Evolutionary conservation across 306 rosid species (phyloP), one percentile per base, ranked within the genome.

Genomic region (Cucurbita moschata): DNA sequence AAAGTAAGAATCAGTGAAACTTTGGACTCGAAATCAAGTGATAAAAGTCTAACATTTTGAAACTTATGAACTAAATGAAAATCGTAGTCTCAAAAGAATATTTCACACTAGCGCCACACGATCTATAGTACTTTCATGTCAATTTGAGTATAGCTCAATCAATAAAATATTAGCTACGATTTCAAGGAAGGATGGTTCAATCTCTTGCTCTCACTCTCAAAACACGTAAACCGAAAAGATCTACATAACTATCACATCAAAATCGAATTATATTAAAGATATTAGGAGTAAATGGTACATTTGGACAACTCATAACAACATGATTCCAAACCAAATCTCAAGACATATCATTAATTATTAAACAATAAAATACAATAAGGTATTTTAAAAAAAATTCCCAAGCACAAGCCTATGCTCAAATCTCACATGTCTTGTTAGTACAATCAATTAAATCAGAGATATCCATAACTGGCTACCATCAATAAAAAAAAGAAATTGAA

Each of bases 291-390:
- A 43, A 44, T 40, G 23, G 40, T 68, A 68, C 57, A 46, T 12
- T 13, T 47, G 16, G 73, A 70, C 74, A 70, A 70, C 74, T 47
- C 59, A 70, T 26, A 69, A 49, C 59, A 70, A 50, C 74, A 50
- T 15, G 74, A 70, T 50, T 42, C 57, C 9, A 75, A 43, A 53
- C 19, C 26, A 18, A 46, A 46, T 49, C 37, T 43, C 54, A 50
- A 50, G 35, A 58, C 49, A 64, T 52, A 46, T 57, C 26, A 26
- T 50, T 70, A 70, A 50, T 47, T 47, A 66, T 43, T 47, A 70
- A 77, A 46, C 2, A 50, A 61, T 64, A 21, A 21, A 38, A 38
- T 72, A 65, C 23, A 64, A 64, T 64, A 30, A 71, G 47, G 39
- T 71, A 71, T 71, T 38, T 54, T 1, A 0, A 72, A 52, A 18